phyloP scores from a whole-genome alignment of 257 asterid species.

The Solanum chiquidenum region DNA sequence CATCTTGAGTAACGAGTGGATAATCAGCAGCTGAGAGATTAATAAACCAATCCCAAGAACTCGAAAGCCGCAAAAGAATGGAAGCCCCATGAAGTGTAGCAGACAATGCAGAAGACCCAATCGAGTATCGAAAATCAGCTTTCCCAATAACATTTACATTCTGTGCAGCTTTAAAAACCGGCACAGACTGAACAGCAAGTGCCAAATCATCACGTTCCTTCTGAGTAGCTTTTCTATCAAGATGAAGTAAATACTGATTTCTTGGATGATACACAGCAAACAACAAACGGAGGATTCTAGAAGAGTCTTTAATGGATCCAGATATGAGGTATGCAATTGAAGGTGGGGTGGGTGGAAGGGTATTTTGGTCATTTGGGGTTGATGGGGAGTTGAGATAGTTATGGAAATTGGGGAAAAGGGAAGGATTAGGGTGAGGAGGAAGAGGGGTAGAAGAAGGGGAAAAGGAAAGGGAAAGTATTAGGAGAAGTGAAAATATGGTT shows the following conservation, averaged over 20 bases:
- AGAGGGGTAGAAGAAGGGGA: conserved; percentile 17
- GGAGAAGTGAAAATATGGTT: conserved; percentile 43
- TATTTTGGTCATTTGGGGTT: conserved; percentile 8
- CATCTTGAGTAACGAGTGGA: conserved; percentile 91
- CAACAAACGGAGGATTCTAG: conserved; percentile 54
- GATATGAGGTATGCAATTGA: conserved; percentile 64
- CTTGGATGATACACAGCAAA: conserved; percentile 67
- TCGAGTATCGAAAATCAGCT: conserved; percentile 38
- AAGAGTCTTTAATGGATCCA: conserved; percentile 68
- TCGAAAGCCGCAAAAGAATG: conserved; percentile 37
- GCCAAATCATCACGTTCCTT: conserved; percentile 62
- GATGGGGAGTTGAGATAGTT: conserved; percentile 36
- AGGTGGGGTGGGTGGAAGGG: conserved; percentile 54
- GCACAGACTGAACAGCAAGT: conserved; percentile 31
- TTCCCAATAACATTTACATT: conserved; percentile 73
- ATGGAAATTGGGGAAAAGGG: conserved; percentile 57
- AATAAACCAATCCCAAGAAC: conserved; percentile 85
- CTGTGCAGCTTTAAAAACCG: conserved; percentile 57
- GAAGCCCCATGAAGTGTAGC: conserved; percentile 78
- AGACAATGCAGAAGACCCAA: conserved; percentile 59
- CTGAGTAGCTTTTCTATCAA: conserved; percentile 50
- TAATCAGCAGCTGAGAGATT: conserved; percentile 65
- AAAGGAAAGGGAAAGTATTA: conserved; percentile 33
- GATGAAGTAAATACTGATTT: conserved; percentile 67
- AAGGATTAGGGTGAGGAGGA: conserved; percentile 37